Evolutionary conservation across 352 stramenopile species (phyloP), one percentile per base, ranked within the genome.

Genomic region (Pythium biforme): DNA sequence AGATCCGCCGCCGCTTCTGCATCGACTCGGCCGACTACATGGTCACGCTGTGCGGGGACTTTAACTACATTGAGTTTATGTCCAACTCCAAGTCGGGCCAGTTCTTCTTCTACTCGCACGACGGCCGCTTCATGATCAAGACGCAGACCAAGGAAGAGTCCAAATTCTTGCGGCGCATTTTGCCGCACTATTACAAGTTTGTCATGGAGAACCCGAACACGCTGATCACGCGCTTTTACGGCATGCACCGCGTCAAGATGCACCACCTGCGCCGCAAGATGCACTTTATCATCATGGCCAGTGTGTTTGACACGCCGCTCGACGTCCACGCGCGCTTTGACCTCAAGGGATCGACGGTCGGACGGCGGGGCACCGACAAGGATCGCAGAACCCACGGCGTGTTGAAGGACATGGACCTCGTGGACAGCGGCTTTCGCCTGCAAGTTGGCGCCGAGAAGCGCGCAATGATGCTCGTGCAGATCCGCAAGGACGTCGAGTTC

Each of bases 31-130:
- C 79, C 15, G 88, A 96, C 39, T 97, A 96, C 78, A 95, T 97
- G 83, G 78, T 97, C 23, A 96, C 83, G n/a, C 75, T 96, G n/a
- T 92, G 85, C 53, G 90, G 90, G 6, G 90, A 97, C 59, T 96
- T 98, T 48, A 98, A 98, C 74, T 99, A 98, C 73, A 97, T 99
- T 65, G 95, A 99, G 82, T 99, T 99, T 77, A 97, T 99, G 75
- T 98, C 91, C 5, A 99, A 99, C 75, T 97, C 94, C 52, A 99
- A 99, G 77, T 98, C 89, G 71, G 97, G 97, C 5, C 96, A 99
- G 66, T 99, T 99, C 76, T 99, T 99, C 80, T 99, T 99, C 73
- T 99, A 99, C 68, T 98, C 95, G 10, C 92, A 98, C 73, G 97
- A 99, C 77, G 82, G 84, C 1, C 70, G 78, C 34, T 99, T 98